These are phyloP conservation scores for Lathyrus oleraceus DNA, from an alignment of 306 rosid species.

Conservation along the genomic window DNA sequence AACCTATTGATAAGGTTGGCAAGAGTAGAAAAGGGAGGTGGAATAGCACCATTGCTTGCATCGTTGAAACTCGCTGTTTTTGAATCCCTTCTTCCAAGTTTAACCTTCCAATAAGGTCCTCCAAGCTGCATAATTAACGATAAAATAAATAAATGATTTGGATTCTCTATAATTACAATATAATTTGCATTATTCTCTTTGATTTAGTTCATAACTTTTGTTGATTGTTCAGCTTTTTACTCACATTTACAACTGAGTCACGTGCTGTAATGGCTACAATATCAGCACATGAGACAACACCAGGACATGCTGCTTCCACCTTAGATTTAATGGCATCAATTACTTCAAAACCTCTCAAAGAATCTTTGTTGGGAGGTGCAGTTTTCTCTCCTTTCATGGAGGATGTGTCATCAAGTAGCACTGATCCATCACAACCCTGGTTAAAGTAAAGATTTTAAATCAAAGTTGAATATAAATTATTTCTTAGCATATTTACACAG, in stretches of 20 bases:
- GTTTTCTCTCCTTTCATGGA: conserved; percentile 64
- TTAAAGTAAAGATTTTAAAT: not conserved
- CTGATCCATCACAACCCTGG: conserved; percentile 89
- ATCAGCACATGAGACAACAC: conserved; percentile 87
- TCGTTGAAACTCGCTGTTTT: conserved; percentile 49
- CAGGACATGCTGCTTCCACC: conserved; percentile 67
- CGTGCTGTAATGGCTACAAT: conserved; percentile 75
- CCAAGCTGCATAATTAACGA: conserved; percentile 54
- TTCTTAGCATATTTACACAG: not conserved
- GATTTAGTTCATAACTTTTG: not conserved
- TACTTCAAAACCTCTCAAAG: conserved; percentile 63
- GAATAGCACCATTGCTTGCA: conserved; percentile 61
- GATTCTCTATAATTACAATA: no score
- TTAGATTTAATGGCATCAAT: conserved; percentile 61
- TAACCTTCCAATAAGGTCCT: conserved; percentile 81
- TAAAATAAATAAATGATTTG: no score
- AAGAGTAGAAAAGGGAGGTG: conserved; percentile 51
- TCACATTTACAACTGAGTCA: conserved; percentile 66
- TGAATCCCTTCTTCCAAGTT: conserved; percentile 92
- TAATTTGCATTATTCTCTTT: no score
- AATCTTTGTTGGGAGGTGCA: conserved; percentile 60
- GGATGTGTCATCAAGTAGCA: conserved; percentile 67
- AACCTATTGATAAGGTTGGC: conserved; percentile 49
- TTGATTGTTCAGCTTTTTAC: conserved; percentile 19
- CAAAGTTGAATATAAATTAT: not conserved